phyloP scores from a whole-genome alignment of 768 basidiomycete species.

The Rossbeevera mucosa region DNA sequence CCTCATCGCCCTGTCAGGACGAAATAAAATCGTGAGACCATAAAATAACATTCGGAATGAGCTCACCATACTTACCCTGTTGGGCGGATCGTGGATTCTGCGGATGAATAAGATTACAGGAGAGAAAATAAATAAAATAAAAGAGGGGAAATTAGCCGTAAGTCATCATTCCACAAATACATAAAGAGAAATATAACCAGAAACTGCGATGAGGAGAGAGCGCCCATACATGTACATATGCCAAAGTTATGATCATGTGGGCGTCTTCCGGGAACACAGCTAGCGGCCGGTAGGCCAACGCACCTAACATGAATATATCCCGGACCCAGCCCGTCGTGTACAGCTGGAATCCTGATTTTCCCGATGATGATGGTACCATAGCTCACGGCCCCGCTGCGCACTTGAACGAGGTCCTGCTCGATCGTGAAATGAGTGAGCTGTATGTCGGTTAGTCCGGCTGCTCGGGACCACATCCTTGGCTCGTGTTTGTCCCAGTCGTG shows the following conservation, averaged over 20 bases:
- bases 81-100: conserved; percentile 74
- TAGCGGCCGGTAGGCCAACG: conserved; percentile 14
- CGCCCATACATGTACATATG: conserved; percentile 1
- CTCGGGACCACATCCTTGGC: conserved; percentile 61
- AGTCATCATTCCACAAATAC: conserved; percentile 8
- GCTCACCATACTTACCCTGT: conserved; percentile 43
- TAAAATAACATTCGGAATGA: neutral
- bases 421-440: conserved; percentile 51
- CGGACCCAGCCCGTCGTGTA: conserved; percentile 55
- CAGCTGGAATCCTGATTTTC: conserved; percentile 67
- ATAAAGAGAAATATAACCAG: conserved; percentile 2
- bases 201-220: conserved; percentile 5
- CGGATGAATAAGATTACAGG: conserved; percentile 4
- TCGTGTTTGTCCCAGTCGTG: conserved; percentile 64
- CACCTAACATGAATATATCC: conserved; percentile 73
- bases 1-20: conserved; percentile 50
- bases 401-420: conserved; percentile 38
- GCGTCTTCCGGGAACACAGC: neutral
- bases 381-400: conserved; percentile 53
- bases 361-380: conserved; percentile 73
- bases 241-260: neutral
- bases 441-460: conserved; percentile 44
- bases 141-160: neutral
- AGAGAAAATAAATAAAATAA: conserved; percentile 2
- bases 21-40: conserved; percentile 8